phyloP scores from a whole-genome alignment of 176 grass and related monocot genomes.

The Panicum miliaceum region DNA sequence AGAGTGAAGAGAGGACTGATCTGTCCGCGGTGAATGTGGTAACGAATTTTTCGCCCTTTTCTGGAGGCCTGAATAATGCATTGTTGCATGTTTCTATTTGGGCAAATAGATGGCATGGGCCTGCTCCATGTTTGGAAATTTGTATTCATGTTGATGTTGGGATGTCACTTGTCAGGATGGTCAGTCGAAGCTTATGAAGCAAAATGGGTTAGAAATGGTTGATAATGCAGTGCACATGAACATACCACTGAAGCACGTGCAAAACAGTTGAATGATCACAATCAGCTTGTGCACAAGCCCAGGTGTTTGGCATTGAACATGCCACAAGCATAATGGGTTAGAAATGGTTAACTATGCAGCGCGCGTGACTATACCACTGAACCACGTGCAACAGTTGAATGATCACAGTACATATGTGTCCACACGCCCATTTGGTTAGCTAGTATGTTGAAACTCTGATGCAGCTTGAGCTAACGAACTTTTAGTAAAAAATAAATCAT shows the following conservation, averaged over 20 bases:
- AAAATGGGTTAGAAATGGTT: constrained; percentile 17
- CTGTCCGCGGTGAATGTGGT: constrained; percentile 70
- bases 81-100: not conserved
- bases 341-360: not conserved
- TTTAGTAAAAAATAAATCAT: not conserved
- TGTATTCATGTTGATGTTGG: not conserved
- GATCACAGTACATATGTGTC: too few relatives aligned
- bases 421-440: too few relatives aligned
- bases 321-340: not conserved
- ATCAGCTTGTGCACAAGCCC: not conserved
- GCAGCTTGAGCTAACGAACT: too few relatives aligned
- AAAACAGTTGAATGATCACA: not conserved
- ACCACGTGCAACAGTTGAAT: too few relatives aligned
- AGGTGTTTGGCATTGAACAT: not conserved
- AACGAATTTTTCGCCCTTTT: constrained; percentile 1
- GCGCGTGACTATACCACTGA: not conserved
- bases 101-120: not conserved
- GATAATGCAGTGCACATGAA: not conserved
- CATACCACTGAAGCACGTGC: not conserved
- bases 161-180: not conserved
- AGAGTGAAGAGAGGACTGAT: constrained; percentile 56
- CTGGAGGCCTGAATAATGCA: not conserved
- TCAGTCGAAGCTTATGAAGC: not conserved
- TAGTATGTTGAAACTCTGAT: too few relatives aligned
- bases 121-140: not conserved